Conservation (phyloP, 2,329 filamentous ascomycete genomes). For the Diaporthe australafricana region DNA sequence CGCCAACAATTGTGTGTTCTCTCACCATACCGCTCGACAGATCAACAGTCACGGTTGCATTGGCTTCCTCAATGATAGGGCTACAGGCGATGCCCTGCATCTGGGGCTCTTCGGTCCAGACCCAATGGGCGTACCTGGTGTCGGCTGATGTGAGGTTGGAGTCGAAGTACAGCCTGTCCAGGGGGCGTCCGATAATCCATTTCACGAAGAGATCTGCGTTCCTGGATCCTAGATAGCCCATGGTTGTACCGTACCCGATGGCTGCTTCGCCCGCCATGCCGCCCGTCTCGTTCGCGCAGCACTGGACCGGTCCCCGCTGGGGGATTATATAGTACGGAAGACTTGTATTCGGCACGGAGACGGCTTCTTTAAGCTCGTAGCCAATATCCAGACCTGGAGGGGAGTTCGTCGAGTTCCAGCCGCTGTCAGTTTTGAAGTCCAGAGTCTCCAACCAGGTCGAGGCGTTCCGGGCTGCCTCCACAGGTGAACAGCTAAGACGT, state of each 20-base stretch:
- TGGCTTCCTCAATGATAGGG: background rate
- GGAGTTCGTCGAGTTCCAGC: background rate
- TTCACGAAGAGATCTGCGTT: background rate
- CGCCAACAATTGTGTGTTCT: background rate
- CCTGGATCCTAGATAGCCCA: background rate
- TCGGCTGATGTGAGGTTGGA: background rate
- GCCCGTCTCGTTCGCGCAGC: slow-evolving; percentile 11
- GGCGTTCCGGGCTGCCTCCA: background rate
- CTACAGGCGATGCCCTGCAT: background rate
- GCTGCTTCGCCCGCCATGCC: background rate
- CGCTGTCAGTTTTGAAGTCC: background rate
- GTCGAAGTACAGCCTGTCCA: background rate
- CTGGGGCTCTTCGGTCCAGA: background rate
- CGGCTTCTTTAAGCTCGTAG: background rate
- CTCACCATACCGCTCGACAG: background rate
- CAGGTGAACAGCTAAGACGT: background rate
- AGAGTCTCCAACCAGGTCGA: background rate
- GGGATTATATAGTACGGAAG: background rate
- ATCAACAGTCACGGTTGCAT: background rate
- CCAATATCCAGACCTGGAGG: background rate
- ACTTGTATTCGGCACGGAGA: background rate
- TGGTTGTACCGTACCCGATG: background rate
- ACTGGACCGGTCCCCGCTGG: background rate
- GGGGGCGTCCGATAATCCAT: background rate
- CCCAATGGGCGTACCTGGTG: background rate